Evolutionary conservation across 306 rosid genomes (phyloP).

Genomic region (Cucumis melo): DNA sequence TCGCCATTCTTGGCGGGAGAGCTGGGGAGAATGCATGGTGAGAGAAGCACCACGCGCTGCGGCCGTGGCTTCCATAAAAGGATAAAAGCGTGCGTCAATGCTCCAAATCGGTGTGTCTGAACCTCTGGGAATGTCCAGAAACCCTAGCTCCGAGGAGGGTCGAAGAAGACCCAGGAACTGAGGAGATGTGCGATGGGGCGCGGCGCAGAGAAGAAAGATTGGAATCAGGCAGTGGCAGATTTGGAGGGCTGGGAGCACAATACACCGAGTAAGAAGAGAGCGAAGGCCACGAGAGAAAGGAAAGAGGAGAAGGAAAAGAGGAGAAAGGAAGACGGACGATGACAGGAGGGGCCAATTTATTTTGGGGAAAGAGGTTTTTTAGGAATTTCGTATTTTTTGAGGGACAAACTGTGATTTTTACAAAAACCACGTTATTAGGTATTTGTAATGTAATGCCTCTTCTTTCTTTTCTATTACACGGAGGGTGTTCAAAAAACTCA

Average conservation of each 20-base stretch:
- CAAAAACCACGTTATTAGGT: not conserved
- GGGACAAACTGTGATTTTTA: not conserved
- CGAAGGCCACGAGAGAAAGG: no score
- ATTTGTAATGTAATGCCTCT: not conserved
- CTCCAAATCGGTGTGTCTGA: not conserved
- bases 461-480: not conserved
- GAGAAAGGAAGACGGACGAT: not conserved
- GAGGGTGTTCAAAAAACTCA: not conserved
- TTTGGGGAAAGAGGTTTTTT: not conserved
- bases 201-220: not conserved
- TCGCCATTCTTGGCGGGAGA: conserved; percentile 74
- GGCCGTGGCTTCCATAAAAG: conserved; percentile 75
- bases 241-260: not conserved
- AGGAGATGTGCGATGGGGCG: not conserved
- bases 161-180: not conserved
- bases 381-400: not conserved
- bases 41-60: conserved; percentile 49
- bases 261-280: not conserved
- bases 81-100: conserved; percentile 9
- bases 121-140: not conserved
- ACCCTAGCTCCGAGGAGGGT: conserved; percentile 2
- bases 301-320: not conserved
- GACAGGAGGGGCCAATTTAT: not conserved
- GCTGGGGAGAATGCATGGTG: conserved; percentile 32
- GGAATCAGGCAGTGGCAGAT: not conserved